phyloP scores from a whole-genome alignment of 192 early-diverging fungal species.

The Linnemannia zychae region DNA sequence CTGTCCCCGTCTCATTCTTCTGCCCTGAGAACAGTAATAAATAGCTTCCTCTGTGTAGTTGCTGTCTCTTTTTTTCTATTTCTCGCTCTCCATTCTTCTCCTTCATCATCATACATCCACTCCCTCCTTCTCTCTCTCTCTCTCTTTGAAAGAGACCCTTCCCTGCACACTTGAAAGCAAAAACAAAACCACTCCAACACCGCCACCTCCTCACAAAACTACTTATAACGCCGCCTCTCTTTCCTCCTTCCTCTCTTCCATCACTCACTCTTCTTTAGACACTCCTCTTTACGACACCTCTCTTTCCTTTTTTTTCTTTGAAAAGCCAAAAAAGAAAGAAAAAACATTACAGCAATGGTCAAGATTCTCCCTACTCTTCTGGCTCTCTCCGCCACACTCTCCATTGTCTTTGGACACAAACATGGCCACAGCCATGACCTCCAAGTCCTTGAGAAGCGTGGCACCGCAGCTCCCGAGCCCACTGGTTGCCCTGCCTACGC shows the following conservation, averaged over 20 bases:
- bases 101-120: not conserved
- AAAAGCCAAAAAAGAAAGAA: not conserved
- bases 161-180: not conserved
- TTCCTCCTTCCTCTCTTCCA: not conserved
- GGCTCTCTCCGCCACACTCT: slow-evolving; percentile 13
- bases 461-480: slow-evolving; percentile 2
- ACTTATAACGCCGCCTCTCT: not conserved
- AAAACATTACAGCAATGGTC: not conserved
- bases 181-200: not conserved
- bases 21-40: not conserved
- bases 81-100: not conserved
- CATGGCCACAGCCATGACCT: not conserved
- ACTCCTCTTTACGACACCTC: not conserved
- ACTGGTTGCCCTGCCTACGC: slow-evolving; percentile 11
- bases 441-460: slow-evolving; percentile 7
- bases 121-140: not conserved
- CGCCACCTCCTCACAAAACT: not conserved
- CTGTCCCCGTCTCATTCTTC: not conserved
- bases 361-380: slow-evolving; percentile 11
- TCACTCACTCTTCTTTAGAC: not conserved
- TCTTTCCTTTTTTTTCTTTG: not conserved
- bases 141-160: not conserved
- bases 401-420: not conserved
- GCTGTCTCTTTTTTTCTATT: not conserved
- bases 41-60: not conserved